Conservation (phyloP, 352 stramenopile species). For the Phytophthora lateralis region DNA sequence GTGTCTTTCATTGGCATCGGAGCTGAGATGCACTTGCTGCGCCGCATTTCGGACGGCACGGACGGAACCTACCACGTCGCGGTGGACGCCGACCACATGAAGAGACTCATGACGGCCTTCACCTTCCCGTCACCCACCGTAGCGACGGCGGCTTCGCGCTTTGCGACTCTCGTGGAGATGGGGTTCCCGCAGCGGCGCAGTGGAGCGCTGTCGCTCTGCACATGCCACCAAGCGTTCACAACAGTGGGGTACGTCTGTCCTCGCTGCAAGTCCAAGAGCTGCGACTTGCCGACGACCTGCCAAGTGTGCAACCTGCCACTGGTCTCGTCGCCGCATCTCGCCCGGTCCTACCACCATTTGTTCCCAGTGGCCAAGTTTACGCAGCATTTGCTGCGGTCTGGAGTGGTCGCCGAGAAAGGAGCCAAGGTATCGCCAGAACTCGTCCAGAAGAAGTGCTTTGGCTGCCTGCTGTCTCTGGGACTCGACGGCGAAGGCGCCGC, state of each 20-base stretch:
- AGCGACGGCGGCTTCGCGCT: constrained; percentile 64
- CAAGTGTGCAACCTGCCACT: constrained; percentile 97
- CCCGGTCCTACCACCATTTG: constrained; percentile 98
- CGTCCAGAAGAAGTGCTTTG: constrained; percentile 73
- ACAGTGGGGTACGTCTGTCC: constrained; percentile 94
- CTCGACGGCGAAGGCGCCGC: constrained; percentile 52
- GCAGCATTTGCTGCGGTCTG: constrained; percentile 58
- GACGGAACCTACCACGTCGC: constrained; percentile 95
- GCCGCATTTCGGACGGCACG: constrained; percentile 90
- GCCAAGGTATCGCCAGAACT: constrained; percentile 22
- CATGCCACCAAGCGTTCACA: constrained; percentile 86
- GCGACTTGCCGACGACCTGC: constrained; percentile 95
- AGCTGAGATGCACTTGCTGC: constrained; percentile 93
- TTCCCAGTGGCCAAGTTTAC: constrained; percentile 96
- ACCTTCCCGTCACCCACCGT: constrained; percentile 93
- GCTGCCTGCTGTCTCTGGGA: constrained; percentile 67
- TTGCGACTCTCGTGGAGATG: constrained; percentile 87
- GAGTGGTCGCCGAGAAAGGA: constrained; percentile 24
- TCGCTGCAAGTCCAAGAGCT: constrained; percentile 93
- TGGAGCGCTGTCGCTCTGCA: constrained; percentile 82
- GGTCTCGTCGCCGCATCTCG: constrained; percentile 96
- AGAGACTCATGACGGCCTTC: constrained; percentile 92
- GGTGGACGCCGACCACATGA: constrained; percentile 92
- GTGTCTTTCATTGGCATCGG: constrained; percentile 94
- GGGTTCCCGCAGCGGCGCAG: constrained; percentile 80